These are phyloP conservation scores for Fusarium denticulatum DNA, from an alignment of 2,329 filamentous ascomycete genomes.

Conservation along the genomic window DNA sequence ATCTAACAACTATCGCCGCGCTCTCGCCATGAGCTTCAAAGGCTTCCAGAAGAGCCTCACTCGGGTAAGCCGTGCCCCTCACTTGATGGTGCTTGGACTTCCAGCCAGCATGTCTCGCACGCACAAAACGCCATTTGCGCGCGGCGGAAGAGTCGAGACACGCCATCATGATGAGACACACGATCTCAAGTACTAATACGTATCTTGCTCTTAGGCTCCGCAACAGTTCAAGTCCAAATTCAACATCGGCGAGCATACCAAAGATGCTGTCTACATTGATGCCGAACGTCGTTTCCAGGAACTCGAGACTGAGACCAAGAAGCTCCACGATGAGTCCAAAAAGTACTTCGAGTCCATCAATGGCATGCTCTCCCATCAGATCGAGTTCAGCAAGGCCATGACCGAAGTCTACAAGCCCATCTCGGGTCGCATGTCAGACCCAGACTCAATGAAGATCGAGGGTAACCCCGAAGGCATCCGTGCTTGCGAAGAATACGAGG, in stretches of 20 bases:
- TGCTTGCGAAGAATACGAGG: slow-evolving; percentile 96
- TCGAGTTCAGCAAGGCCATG: slow-evolving; percentile 96
- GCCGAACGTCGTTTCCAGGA: slow-evolving; percentile 94
- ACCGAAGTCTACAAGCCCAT: slow-evolving; percentile 98
- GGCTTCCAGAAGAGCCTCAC: slow-evolving; percentile 91
- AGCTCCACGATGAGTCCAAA: slow-evolving; percentile 93
- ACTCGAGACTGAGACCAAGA: slow-evolving; percentile 95
- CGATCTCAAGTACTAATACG: slow-evolving; percentile 6
- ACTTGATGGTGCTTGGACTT: slow-evolving; percentile 32
- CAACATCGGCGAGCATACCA: slow-evolving; percentile 94
- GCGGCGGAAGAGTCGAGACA: background rate
- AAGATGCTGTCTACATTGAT: slow-evolving; percentile 94
- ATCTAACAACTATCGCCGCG: slow-evolving; percentile 6
- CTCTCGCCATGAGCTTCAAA: slow-evolving; percentile 86
- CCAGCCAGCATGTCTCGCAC: slow-evolving; percentile 18
- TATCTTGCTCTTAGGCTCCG: slow-evolving; percentile 68
- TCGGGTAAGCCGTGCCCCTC: slow-evolving; percentile 70
- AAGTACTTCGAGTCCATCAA: slow-evolving; percentile 99
- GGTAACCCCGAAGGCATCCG: slow-evolving; percentile 93
- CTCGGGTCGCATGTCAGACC: slow-evolving; percentile 93
- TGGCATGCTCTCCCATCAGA: slow-evolving; percentile 96
- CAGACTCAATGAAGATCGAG: slow-evolving; percentile 80
- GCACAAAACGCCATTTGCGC: slow-evolving; percentile 25
- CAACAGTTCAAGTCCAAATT: slow-evolving; percentile 92
- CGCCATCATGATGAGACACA: background rate